Base-by-base conservation (phyloP, 192 early-diverging fungal genomes). In the Coemansia sp. region DNA sequence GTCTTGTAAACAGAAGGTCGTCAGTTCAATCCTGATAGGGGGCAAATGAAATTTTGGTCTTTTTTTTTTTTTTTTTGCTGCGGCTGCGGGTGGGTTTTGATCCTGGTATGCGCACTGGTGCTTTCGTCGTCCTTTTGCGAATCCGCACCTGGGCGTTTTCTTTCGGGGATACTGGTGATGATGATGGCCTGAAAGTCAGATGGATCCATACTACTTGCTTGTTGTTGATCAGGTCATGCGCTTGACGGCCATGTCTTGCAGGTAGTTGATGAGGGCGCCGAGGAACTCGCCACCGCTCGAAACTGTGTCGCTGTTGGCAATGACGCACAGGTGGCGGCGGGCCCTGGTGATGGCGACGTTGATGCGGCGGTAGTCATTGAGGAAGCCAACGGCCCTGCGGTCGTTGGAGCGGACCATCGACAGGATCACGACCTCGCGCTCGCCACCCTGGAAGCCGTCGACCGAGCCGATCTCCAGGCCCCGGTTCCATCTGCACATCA, bases 301-400 rank as follows among this genome's bases (percentile, higher is more conserved):
- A 18, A 88, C 60, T 1, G 86, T 90, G 23, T 80, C 76, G 0
- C 78, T 78, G 60, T 96, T 87, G 20, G 85, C 82, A 1, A 96
- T 67, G 10, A 96, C 71, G 56, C 89, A 91, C 26, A 94, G 52
- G 43, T 94, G 91, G 26, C 90, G 76, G 54, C 83, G 85, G 7
- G 91, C 83, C 4, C 94, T 65, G 22, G 94, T 96, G 46, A 96
- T 77, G 12, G 91, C 94, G 38, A 94, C 90, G 60, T 96, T 96
- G 40, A 93, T 73, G 22, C 93, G 77, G 25, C 91, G 75, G 37
- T 78, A 78, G 31, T 96, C 91, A 0, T 60, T 57, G 43, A 96
- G 67, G 52, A 96, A 96, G 3, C 94, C 93, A 16, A 94, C 80
- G 38, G 91, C 81, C 4, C 79, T 78, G 12, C 70, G 62, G 12